phyloP scores from a whole-genome alignment of 306 rosid genomes.

The apple (Malus domestica) region DNA sequence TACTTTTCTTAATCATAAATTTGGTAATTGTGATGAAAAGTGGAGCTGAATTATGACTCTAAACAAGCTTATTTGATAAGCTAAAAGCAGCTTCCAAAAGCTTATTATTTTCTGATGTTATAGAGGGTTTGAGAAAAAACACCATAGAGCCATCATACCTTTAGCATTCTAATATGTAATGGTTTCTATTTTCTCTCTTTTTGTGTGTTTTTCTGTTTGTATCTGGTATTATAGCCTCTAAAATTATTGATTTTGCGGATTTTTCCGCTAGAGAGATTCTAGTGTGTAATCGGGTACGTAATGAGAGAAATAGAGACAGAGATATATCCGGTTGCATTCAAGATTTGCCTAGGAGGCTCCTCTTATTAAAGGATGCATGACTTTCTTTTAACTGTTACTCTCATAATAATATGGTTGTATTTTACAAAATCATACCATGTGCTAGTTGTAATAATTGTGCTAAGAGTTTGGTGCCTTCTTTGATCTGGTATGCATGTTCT shows the following conservation, averaged over 20 bases:
- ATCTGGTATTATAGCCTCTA: constrained; percentile 7
- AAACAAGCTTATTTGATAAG: constrained; percentile 2
- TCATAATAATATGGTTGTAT: neutral
- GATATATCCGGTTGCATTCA: too few relatives aligned
- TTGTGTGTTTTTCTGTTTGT: constrained; percentile 21
- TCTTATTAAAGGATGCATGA: neutral
- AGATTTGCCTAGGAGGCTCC: neutral
- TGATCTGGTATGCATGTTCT: neutral
- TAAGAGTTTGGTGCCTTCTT: neutral
- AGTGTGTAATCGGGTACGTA: too few relatives aligned
- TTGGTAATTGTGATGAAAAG: neutral
- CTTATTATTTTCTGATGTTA: constrained; percentile 20
- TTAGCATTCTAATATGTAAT: constrained; percentile 22
- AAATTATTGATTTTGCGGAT: neutral
- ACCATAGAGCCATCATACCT: constrained; percentile 22
- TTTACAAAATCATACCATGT: neutral
- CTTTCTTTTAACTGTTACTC: neutral
- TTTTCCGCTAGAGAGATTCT: neutral
- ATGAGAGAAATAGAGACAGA: too few relatives aligned
- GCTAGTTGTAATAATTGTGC: neutral
- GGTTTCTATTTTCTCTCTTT: neutral
- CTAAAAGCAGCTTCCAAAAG: constrained; percentile 6
- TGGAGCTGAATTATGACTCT: constrained; percentile 21
- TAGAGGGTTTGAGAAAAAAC: constrained; percentile 26
- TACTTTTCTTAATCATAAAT: constrained; percentile 12